Conservation (phyloP, 2,329 filamentous ascomycete genomes). For the Ophidiomyces ophidiicola region DNA sequence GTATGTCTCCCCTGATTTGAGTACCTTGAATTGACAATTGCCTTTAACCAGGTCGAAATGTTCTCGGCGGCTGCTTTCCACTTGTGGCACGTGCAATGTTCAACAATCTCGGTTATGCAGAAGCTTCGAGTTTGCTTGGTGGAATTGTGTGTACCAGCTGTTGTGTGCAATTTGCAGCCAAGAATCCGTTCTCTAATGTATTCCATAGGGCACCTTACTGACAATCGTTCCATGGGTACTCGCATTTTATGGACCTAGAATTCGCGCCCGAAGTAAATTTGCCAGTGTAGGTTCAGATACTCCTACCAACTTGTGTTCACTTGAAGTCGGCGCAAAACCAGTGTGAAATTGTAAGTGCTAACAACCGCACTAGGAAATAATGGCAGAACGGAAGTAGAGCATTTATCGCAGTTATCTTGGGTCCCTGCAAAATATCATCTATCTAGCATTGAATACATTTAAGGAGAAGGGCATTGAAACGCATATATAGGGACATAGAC, state of each 20-base stretch:
- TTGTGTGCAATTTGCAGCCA: constrained; percentile 12
- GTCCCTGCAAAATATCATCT: background rate
- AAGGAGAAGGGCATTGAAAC: too few relatives aligned
- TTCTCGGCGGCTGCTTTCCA: constrained; percentile 70
- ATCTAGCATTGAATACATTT: constrained; percentile 1
- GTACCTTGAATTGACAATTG: background rate
- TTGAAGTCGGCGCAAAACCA: background rate
- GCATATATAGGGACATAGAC: too few relatives aligned
- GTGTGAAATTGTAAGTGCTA: constrained; percentile 1
- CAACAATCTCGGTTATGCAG: constrained; percentile 54
- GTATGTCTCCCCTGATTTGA: background rate
- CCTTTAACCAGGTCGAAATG: constrained; percentile 47
- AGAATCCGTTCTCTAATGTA: background rate
- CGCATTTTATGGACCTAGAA: constrained; percentile 63
- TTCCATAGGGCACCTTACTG: constrained; percentile 43
- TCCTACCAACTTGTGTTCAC: constrained; percentile 14
- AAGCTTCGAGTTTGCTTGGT: constrained; percentile 63
- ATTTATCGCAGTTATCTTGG: too few relatives aligned
- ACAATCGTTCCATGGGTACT: constrained; percentile 81
- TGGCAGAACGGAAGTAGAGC: constrained; percentile 8
- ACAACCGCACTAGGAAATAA: constrained; percentile 11
- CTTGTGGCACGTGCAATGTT: constrained; percentile 66
- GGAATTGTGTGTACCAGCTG: constrained; percentile 44
- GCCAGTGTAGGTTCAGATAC: constrained; percentile 42
- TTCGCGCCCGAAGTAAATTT: constrained; percentile 64